Base-by-base conservation (phyloP, 1,284 basidiomycete species). In the Ustilago hordei region DNA sequence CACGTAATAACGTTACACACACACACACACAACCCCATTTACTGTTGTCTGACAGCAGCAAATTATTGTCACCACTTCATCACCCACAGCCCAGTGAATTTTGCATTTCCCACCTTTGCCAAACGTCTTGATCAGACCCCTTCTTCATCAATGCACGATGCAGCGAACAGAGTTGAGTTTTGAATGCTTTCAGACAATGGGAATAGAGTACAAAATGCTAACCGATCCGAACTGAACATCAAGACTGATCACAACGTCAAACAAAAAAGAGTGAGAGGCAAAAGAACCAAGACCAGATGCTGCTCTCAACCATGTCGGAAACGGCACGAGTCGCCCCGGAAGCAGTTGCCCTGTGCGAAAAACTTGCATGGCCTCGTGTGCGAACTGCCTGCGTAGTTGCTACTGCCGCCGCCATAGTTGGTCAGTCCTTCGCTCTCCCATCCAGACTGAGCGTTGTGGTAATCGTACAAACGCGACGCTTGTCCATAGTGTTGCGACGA, bases 291-390 rank as follows among this genome's bases (percentile, higher is more conserved):
- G 11, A 50, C 4, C 39, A 38, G 53, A 35, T 11, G n/a, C 28
- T 32, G 23, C 23, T n/a, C 12, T 39, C 32, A 56, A 32, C 43
- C 66, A 47, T 77, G 74, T 11, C 62, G 67, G 54, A 73, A 78
- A 35, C 50, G 34, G 36, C 75, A 78, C 0, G 23, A 8, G 52
- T 48, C 60, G 3, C 75, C 75, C 0, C 56, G 38, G 19, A 38
- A 60, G 36, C 75, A 78, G 19, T 45, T 64, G 34, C 75, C 75
- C 45, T 54, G 31, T 23, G 55, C 53, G n/a, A 54, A 73, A n/a
- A 66, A 78, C 60, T 73, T 72, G 61, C 75, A 78, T 9, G 60
- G 67, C 48, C 53, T 60, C 12, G 60, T 70, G 36, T 63, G 31
- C 4, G 53, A 39, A 45, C 55, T 72, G 17, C 34, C 23, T 64